Percentiles rank a stretch among this genome's conserved stretches.
Conservation (phyloP, 2,329 filamentous ascomycete species). For the Venturia aucupariae region DNA sequence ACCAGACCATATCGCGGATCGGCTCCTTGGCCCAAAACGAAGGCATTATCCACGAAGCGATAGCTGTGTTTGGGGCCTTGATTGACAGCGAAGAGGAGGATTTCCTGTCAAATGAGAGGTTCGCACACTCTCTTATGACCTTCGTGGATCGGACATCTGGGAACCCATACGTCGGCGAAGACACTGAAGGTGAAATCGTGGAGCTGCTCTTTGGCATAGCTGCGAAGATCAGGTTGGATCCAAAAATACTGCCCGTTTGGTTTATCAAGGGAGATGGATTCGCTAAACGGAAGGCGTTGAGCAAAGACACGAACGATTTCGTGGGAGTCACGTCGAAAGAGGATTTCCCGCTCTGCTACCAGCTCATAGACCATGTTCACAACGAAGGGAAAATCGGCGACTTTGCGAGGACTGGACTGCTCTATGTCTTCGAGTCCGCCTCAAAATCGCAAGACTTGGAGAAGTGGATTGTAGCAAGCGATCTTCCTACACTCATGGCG, state of each 20-base stretch:
- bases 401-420: conserved; percentile 84
- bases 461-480: conserved; percentile 95
- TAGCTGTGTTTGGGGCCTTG: conserved; percentile 79
- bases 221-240: conserved; percentile 87
- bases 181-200: conserved; percentile 81
- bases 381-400: conserved; percentile 91
- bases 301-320: conserved; percentile 43
- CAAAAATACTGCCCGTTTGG: conserved; percentile 81
- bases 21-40: conserved; percentile 78
- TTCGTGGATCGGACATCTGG: conserved; percentile 72
- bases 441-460: conserved; percentile 75
- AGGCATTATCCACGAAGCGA: conserved; percentile 73
- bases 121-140: conserved; percentile 80
- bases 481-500: conserved; percentile 93
- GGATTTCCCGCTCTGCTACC: conserved; percentile 92
- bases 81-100: conserved; percentile 88
- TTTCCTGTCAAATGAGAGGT: conserved; percentile 77
- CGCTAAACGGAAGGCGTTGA: not conserved
- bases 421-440: conserved; percentile 93
- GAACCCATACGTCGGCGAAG: conserved; percentile 61
- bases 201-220: conserved; percentile 94
- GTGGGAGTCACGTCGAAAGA: conserved; percentile 76
- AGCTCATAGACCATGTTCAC: conserved; percentile 93
- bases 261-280: conserved; percentile 45
- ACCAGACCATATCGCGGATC: conserved; percentile 81